A percentile compares a stretch with the other conserved stretches of the same genome.
Evolutionary conservation across 495 filamentous ascomycete species (phyloP).

Genomic region (Tricharina praecox): DNA sequence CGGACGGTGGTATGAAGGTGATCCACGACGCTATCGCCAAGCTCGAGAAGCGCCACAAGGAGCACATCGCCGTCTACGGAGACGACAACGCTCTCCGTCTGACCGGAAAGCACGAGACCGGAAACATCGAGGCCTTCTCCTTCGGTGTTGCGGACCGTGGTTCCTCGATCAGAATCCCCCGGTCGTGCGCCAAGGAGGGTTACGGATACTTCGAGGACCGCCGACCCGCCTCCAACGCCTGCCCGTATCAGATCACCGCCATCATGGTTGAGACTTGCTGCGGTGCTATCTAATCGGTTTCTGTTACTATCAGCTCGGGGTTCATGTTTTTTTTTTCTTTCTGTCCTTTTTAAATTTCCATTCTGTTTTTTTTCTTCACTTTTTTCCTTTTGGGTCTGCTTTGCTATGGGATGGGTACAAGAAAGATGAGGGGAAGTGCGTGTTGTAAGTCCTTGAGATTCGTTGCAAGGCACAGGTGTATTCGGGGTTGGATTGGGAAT

Average conservation of each 20-base stretch:
- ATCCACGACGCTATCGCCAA: constrained; percentile 78
- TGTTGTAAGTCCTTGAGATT: too few species aligned
- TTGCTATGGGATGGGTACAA: background rate
- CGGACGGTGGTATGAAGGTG: constrained; percentile 82
- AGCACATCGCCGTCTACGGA: constrained; percentile 96
- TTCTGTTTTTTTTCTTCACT: background rate
- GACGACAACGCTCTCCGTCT: constrained; percentile 81
- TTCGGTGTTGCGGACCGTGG: constrained; percentile 95
- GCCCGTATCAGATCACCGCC: constrained; percentile 91
- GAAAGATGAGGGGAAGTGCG: too few species aligned
- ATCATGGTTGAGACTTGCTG: constrained; percentile 45
- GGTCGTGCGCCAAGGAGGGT: constrained; percentile 75
- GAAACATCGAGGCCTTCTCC: constrained; percentile 79
- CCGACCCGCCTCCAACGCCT: constrained; percentile 83
- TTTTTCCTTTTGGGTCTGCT: constrained; percentile 1
- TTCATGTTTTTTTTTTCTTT: background rate
- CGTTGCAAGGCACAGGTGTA: too few species aligned
- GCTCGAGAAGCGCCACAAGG: constrained; percentile 70
- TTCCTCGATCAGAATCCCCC: constrained; percentile 81
- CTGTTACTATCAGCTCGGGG: background rate
- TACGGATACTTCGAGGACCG: constrained; percentile 98
- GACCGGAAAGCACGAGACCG: constrained; percentile 92
- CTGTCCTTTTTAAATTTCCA: too few species aligned
- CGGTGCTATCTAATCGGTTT: constrained; percentile 6
- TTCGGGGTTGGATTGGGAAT: too few species aligned